These are phyloP conservation scores for Recurvomyces mirabilis DNA, from an alignment of 495 filamentous ascomycete genomes.

Conservation along the genomic window DNA sequence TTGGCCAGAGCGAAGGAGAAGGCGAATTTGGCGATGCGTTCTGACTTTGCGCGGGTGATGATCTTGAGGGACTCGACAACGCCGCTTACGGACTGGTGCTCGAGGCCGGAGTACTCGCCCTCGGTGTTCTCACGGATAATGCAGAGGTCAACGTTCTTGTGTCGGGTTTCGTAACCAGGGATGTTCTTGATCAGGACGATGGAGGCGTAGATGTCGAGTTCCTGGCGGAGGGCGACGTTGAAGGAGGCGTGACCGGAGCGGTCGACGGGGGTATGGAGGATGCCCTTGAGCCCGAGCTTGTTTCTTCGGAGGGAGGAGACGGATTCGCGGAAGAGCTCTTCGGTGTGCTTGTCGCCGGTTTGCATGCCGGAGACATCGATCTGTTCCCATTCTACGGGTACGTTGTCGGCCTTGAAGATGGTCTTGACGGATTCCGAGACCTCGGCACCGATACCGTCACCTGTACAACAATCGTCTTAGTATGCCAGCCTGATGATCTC, in stretches of 20 bases:
- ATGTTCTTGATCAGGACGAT: constrained; percentile 99
- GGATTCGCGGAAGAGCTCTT: constrained; percentile 88
- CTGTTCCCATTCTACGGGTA: constrained; percentile 97
- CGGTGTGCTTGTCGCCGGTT: constrained; percentile 74
- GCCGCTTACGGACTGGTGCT: constrained; percentile 93
- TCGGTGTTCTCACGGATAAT: constrained; percentile 99
- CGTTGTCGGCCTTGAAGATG: constrained; percentile 98
- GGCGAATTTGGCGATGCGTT: constrained; percentile 97
- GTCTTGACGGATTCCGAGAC: constrained; percentile 97
- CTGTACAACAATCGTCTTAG: no score
- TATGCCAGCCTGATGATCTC: constrained; percentile 11
- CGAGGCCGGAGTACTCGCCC: constrained; percentile 95
- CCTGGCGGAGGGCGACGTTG: constrained; percentile 97
- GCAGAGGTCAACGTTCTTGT: constrained; percentile 92
- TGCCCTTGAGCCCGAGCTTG: constrained; percentile 95
- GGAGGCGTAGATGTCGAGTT: constrained; percentile 98
- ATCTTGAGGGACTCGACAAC: constrained; percentile 99
- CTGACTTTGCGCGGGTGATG: constrained; percentile 95
- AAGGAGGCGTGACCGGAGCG: constrained; percentile 97
- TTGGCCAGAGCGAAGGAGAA: constrained; percentile 96
- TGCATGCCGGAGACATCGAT: constrained; percentile 90
- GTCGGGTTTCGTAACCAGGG: constrained; percentile 91
- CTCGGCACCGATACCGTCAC: constrained; percentile 96
- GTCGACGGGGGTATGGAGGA: constrained; percentile 92
- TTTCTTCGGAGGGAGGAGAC: constrained; percentile 92